These are phyloP conservation scores for Hevea brasiliensis DNA, from an alignment of 345 rosid species.

Conservation along the genomic window DNA sequence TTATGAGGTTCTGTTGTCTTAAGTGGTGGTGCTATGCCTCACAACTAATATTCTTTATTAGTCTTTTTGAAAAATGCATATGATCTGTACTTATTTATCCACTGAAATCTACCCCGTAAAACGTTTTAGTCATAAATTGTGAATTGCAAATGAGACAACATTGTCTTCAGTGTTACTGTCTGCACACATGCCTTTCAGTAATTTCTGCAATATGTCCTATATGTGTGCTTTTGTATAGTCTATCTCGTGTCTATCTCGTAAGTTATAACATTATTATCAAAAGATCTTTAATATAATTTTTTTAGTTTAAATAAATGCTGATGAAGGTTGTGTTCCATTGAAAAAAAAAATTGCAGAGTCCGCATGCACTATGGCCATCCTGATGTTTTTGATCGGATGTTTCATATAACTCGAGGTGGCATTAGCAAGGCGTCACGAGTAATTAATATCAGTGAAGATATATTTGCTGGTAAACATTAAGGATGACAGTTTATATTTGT, in stretches of 20 bases:
- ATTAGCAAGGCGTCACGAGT: slow-evolving; percentile 98
- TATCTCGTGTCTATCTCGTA: neutral
- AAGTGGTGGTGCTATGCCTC: neutral
- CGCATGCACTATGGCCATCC: slow-evolving; percentile 99
- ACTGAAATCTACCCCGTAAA: neutral
- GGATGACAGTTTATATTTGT: neutral
- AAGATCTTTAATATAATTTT: neutral
- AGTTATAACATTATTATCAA: neutral
- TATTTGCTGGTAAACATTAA: slow-evolving; percentile 72
- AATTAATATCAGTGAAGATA: slow-evolving; percentile 97
- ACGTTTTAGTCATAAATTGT: neutral
- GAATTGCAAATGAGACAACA: neutral
- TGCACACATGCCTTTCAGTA: neutral
- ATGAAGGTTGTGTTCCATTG: neutral
- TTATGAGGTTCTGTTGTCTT: neutral
- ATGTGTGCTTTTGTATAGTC: neutral
- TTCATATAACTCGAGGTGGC: slow-evolving; percentile 97
- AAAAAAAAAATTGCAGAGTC: slow-evolving; percentile 59
- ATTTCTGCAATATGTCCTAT: too few species aligned
- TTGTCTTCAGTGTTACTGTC: neutral
- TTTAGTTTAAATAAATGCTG: neutral
- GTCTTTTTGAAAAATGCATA: neutral
- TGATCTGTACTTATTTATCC: neutral
- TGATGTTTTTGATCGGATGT: slow-evolving; percentile 93
- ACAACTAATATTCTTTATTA: neutral